Conservation (phyloP, 441 rosid species). For the Gossypium gossypioides region DNA sequence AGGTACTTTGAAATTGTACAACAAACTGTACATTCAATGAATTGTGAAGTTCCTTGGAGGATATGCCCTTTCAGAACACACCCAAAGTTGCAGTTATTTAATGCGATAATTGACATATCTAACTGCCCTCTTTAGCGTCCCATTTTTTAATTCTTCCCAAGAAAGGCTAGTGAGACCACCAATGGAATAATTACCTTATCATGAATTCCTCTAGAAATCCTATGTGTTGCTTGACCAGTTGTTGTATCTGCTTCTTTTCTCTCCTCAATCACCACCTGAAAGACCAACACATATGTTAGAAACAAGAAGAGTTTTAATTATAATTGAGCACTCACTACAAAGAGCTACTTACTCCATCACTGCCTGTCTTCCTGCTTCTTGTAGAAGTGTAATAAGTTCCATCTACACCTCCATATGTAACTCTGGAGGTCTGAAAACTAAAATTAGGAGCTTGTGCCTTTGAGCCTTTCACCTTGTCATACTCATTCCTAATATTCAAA, state of each 20-base stretch:
- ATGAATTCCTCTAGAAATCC: slow-evolving; percentile 67
- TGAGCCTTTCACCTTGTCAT: slow-evolving; percentile 20
- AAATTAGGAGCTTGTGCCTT: slow-evolving; percentile 26
- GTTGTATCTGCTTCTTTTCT: slow-evolving; percentile 69
- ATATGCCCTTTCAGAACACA: slow-evolving; percentile 2
- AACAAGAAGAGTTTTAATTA: neutral
- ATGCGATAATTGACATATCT: neutral
- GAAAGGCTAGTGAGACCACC: neutral
- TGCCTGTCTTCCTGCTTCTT: slow-evolving; percentile 46
- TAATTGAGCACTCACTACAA: neutral
- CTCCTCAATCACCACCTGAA: slow-evolving; percentile 66
- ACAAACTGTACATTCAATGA: neutral
- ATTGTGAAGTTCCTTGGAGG: neutral
- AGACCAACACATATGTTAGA: slow-evolving; percentile 7
- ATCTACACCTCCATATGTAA: slow-evolving; percentile 67
- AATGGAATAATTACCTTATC: slow-evolving; percentile 43
- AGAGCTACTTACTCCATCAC: slow-evolving; percentile 54
- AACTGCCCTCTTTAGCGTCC: neutral
- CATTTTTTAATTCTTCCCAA: neutral
- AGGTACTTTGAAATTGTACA: neutral
- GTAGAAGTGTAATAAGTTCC: slow-evolving; percentile 73
- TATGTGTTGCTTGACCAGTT: slow-evolving; percentile 70
- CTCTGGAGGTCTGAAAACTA: slow-evolving; percentile 41
- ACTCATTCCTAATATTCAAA: slow-evolving; percentile 24
- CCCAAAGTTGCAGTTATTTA: neutral